Evolutionary conservation across 306 rosid genomes (phyloP).

Genomic region (Vigna hirtella): DNA sequence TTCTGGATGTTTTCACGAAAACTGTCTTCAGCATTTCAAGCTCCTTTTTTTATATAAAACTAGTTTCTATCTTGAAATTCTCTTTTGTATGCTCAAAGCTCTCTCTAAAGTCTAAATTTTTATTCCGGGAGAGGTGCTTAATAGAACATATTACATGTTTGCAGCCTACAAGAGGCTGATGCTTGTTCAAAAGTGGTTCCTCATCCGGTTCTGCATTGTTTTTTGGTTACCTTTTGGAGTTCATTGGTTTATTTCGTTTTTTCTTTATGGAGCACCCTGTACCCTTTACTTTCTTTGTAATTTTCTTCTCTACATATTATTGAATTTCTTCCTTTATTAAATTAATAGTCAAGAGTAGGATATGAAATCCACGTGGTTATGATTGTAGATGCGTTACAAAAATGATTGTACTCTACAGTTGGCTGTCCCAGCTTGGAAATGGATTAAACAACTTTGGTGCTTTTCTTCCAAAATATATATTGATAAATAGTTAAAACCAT

Average conservation of each 20-base stretch:
- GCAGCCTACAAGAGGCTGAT: neutral
- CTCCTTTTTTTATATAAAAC: neutral
- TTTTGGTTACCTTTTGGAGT: neutral
- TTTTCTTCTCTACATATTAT: neutral
- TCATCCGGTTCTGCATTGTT: slow-evolving; percentile 4
- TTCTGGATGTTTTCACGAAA: neutral
- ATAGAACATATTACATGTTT: neutral
- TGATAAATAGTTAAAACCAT: slow-evolving; percentile 16
- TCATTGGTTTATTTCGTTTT: neutral
- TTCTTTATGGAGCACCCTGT: neutral
- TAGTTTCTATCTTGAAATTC: neutral
- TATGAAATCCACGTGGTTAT: slow-evolving; percentile 15
- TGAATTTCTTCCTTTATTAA: slow-evolving; percentile 5
- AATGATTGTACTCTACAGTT: slow-evolving; percentile 8
- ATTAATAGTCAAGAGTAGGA: neutral
- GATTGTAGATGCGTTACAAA: neutral
- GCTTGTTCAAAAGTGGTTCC: slow-evolving; percentile 3
- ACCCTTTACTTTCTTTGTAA: neutral
- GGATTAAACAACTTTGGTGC: neutral
- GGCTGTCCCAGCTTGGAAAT: slow-evolving; percentile 18
- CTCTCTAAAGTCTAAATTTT: slow-evolving; percentile 14
- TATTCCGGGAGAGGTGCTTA: slow-evolving; percentile 5
- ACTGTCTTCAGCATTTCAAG: neutral
- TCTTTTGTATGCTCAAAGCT: neutral
- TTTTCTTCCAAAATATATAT: neutral